phyloP scores from a whole-genome alignment of 164 flowering plant genomes.

The Magnolia officinalis region DNA sequence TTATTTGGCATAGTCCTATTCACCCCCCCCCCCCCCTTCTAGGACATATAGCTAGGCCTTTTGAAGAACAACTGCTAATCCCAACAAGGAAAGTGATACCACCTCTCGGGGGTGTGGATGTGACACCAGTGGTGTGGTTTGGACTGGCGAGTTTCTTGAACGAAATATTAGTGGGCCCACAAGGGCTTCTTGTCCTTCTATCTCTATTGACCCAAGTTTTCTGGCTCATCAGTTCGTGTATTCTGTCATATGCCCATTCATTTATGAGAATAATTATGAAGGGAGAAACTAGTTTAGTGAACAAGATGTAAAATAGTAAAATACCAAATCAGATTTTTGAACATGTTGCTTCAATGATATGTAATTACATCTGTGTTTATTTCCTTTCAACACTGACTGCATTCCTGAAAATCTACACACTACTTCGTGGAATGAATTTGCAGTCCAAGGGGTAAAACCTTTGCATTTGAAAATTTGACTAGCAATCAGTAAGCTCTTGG shows the following conservation, averaged over 20 bases:
- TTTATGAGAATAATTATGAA: neutral
- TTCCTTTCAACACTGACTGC: neutral
- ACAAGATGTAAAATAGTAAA: neutral
- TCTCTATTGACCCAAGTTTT: slow-evolving; percentile 22
- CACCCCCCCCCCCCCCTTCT: too few relatives aligned
- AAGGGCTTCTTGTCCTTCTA: slow-evolving; percentile 81
- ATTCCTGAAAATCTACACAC: neutral
- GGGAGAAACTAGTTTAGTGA: neutral
- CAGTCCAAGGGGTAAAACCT: too few relatives aligned
- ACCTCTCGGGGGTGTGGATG: slow-evolving; percentile 95
- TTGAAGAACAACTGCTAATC: slow-evolving; percentile 71
- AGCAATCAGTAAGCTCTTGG: too few relatives aligned
- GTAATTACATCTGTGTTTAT: neutral
- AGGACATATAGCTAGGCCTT: too few relatives aligned
- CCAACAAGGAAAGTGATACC: slow-evolving; percentile 83
- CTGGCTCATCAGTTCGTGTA: neutral
- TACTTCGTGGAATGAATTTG: neutral
- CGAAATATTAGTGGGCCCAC: slow-evolving; percentile 85
- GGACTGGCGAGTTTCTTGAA: slow-evolving; percentile 77
- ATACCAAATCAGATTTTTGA: neutral
- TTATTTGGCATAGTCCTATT: too few relatives aligned
- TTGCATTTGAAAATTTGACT: too few relatives aligned
- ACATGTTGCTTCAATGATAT: neutral
- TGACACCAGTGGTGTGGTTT: slow-evolving; percentile 97
- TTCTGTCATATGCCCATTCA: neutral